phyloP scores from a whole-genome alignment of 371 early-diverging fungal species.

The Mortierella sp. region DNA sequence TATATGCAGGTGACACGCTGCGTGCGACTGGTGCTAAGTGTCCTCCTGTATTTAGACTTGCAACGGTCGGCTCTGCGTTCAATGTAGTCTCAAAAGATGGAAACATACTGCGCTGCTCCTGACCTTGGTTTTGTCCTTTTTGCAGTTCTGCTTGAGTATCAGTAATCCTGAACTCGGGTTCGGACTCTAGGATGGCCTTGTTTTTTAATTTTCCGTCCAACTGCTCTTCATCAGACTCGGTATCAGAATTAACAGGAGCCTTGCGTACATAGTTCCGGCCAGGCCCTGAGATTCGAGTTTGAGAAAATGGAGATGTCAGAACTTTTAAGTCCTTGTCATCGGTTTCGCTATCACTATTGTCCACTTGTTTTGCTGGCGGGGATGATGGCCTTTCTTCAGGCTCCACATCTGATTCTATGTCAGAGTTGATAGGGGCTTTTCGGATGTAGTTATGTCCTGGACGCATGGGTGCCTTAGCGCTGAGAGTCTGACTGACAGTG shows the following conservation, averaged over 20 bases:
- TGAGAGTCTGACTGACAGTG: neutral
- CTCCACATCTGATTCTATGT: slow-evolving; percentile 47
- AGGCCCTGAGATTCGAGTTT: slow-evolving; percentile 26
- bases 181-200: neutral
- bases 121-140: neutral
- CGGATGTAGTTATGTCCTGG: slow-evolving; percentile 51
- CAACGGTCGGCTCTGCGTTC: neutral
- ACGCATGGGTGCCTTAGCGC: neutral
- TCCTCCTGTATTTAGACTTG: neutral
- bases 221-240: slow-evolving; percentile 32
- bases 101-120: neutral
- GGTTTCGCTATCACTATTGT: slow-evolving; percentile 8
- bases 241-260: slow-evolving; percentile 46
- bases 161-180: neutral
- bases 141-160: neutral
- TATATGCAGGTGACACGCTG: neutral
- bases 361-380: neutral
- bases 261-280: slow-evolving; percentile 53
- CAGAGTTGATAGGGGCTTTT: slow-evolving; percentile 40
- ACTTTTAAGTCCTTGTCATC: slow-evolving; percentile 8
- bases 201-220: neutral
- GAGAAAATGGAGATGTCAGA: slow-evolving; percentile 15
- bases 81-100: neutral
- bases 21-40: neutral
- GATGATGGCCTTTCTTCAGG: neutral